Evolutionary conservation across 2,329 filamentous ascomycete species (phyloP).

Genomic region (Didymella keratinophila): DNA sequence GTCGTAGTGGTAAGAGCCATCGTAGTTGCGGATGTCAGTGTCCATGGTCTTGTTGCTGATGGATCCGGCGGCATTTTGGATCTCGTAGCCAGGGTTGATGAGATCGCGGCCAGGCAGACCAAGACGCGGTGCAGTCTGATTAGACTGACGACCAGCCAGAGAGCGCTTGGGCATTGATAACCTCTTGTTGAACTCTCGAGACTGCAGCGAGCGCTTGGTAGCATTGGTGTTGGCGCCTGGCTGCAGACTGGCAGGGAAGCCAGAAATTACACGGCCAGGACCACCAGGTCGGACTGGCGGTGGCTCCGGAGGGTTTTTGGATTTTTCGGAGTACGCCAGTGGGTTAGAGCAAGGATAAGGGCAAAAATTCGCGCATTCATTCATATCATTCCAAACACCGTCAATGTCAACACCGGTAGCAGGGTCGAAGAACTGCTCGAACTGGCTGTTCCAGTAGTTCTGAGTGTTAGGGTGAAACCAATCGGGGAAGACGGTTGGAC

Average conservation of each 20-base stretch:
- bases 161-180: conserved; percentile 20
- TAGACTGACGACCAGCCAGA: conserved; percentile 30
- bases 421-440: conserved; percentile 69
- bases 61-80: conserved; percentile 61
- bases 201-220: conserved; percentile 22
- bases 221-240: conserved; percentile 50
- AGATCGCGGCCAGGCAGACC: conserved; percentile 71
- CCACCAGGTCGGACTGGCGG: conserved; percentile 68
- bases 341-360: conserved; percentile 58
- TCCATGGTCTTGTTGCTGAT: conserved; percentile 62
- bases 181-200: conserved; percentile 14
- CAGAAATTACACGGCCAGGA: conserved; percentile 68
- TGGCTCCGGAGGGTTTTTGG: conserved; percentile 66
- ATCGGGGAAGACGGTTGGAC: conserved; percentile 74
- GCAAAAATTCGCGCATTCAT: conserved; percentile 48
- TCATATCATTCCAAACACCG: conserved; percentile 66
- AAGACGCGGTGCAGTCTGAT: conserved; percentile 49
- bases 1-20: conserved; percentile 74
- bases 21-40: conserved; percentile 72
- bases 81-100: conserved; percentile 70
- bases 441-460: conserved; percentile 74
- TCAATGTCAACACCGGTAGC: conserved; percentile 76
- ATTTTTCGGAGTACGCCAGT: conserved; percentile 48
- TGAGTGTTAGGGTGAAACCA: conserved; percentile 75
- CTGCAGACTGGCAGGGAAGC: conserved; percentile 73